Evolutionary conservation across 768 basidiomycete species (phyloP).

Genomic region (Tulasnella sp.): DNA sequence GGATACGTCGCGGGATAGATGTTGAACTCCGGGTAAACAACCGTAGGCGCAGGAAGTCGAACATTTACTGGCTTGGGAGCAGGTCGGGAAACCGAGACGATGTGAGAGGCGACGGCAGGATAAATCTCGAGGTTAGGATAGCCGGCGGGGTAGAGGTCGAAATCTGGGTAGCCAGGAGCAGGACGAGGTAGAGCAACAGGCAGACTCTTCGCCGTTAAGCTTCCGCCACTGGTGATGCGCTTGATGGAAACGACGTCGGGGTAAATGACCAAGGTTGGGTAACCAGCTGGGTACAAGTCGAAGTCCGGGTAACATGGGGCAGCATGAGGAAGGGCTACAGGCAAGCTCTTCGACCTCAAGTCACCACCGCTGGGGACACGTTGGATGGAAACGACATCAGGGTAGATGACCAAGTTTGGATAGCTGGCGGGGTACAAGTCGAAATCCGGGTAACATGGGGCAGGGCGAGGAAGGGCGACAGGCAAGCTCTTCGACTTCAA

Average conservation of each 20-base stretch:
- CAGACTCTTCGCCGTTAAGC: neutral
- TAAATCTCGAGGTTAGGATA: conserved; percentile 30
- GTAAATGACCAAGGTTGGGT: conserved; percentile 22
- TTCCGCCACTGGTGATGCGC: neutral
- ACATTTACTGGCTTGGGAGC: neutral
- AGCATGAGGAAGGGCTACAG: neutral
- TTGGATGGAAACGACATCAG: neutral
- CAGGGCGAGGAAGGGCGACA: conserved; percentile 1
- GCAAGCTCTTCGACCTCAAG: neutral
- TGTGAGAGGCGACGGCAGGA: conserved; percentile 10
- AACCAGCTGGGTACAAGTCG: conserved; percentile 27
- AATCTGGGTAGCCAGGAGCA: conserved; percentile 23
- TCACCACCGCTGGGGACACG: neutral
- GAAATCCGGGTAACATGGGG: conserved; percentile 25
- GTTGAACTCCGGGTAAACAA: conserved; percentile 28
- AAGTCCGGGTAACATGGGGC: conserved; percentile 19
- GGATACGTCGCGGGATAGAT: conserved; percentile 28
- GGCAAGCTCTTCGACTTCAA: neutral
- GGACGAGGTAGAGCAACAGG: conserved; percentile 4
- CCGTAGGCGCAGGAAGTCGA: neutral
- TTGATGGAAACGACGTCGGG: neutral
- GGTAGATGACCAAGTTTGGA: conserved; percentile 29
- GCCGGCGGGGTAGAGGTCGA: conserved; percentile 29
- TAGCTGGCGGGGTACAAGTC: conserved; percentile 30
- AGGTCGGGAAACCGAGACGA: neutral